Base-by-base conservation (phyloP, 352 stramenopile species). In the Globisporangium spiculum region DNA sequence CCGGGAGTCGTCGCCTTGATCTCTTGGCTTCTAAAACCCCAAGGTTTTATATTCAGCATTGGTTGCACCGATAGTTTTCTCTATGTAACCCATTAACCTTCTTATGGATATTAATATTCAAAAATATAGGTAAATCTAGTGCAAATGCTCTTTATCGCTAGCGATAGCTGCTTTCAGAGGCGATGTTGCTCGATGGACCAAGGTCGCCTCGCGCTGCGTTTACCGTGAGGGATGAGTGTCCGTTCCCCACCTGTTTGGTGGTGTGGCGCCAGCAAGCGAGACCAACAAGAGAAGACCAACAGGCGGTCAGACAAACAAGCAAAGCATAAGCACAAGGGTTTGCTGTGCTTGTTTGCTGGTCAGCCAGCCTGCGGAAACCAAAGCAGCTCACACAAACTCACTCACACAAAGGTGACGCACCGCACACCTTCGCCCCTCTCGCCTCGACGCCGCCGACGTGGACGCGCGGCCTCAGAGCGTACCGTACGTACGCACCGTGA, bases 361-460 rank as follows among this genome's bases (percentile, higher is more conserved):
- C 44, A 50, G 41, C 8, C 41, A 12, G 41, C 9, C 0, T 9
- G 14, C 14, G 16, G 16, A 20, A 50, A 50, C 20, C 24, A 26
- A 16, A 36, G 14, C 22, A 34, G 16, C 27, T 60, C 54, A 32
- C 26, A 27, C 30, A 32, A 38, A 26, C 53, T 12, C 54, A 60
- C 54, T 12, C 9, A n/a, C 10, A 6, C 22, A 41, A 38, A 41
- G 12, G 57, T 50, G 57, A 63, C 57, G 57, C 57, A 63, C n/a
- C 34, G 6, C 55, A 34, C 8, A 34, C 58, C 34, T 26, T 14
- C n/a, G 58, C 58, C 58, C 30, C 24, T 63, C 24, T 20, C 58
- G 34, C 41, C 41, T 64, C 58, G 58, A 64, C 58, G 36, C 36
- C 36, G 62, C 50, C 50, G 27, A 38, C 48, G 62, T 67, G 48